Base-by-base conservation (phyloP, 2,329 filamentous ascomycete species). In the Trichoderma atrobrunneum region DNA sequence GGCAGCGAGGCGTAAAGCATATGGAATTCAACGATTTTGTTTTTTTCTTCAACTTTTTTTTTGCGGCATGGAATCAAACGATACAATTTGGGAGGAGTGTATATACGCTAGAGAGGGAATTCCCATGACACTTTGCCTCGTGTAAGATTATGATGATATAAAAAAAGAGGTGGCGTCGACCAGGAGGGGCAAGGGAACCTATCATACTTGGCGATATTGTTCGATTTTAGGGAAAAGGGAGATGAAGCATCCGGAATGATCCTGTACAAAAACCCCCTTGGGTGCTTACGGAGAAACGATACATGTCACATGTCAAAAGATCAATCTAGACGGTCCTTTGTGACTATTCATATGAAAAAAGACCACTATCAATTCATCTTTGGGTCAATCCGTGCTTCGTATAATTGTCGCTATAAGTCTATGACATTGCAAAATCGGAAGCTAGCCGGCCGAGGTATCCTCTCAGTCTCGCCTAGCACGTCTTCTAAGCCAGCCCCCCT, bases 1-100 rank as follows among this genome's bases (percentile, higher is more conserved):
- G 76, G 77, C 21, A 79, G 76, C 48, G 78, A 81, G 76, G 78
- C 77, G 39, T 82, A 60, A n/a, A 12, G 18, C 34, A 8, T 26
- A 6, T 26, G 28, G 8, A 21, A 2, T 59, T 60, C 4, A 18
- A 18, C 14, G 10, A 24, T 59, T 48, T 57, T 59, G 26, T 60
- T 30, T 14, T 5, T 7, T 26, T n/a, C 10, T 59, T 14, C 5
- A 5, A 11, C 5, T 24, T 14, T 51, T 18, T 39, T 7, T 34
- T 54, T 34, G 16, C 51, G 28, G 39, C 14, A 8, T 28, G 57
- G 26, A 26, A 48, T 24, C 48, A n/a, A 32, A n/a, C 16, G 70
- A 59, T 32, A 36, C 48, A 59, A 57, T 28, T 54, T 48, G 54
- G 32, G 54, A 61, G 54, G 64, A 43, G 51, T 39, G 36, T 48